A percentile compares a stretch with the other conserved stretches of the same genome.
Evolutionary conservation across 345 rosid species (phyloP).

Genomic region (Microcos paniculata): DNA sequence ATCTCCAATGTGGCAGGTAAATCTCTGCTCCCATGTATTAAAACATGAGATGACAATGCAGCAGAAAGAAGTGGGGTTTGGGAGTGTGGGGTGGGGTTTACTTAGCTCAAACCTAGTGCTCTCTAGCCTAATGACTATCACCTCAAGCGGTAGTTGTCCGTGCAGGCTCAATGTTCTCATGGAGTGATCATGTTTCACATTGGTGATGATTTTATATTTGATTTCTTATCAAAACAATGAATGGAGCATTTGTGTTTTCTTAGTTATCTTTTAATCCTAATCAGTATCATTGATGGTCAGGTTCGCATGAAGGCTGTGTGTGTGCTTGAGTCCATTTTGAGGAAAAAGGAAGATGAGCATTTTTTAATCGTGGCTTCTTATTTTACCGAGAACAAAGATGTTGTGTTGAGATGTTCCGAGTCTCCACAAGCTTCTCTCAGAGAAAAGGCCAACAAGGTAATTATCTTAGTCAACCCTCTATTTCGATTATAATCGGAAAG

Average conservation of each 20-base stretch:
- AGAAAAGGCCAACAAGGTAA: constrained; percentile 85
- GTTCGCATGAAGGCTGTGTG: constrained; percentile 90
- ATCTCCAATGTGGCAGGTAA: constrained; percentile 93
- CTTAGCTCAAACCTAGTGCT: constrained; percentile 1
- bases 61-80: not conserved
- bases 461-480: not conserved
- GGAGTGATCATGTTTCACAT: not conserved
- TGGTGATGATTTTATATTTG: not conserved
- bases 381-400: constrained; percentile 70
- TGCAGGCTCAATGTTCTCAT: not conserved
- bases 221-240: not conserved
- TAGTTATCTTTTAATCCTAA: not conserved
- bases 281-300: constrained; percentile 39
- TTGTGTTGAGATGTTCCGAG: constrained; percentile 65
- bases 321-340: constrained; percentile 84
- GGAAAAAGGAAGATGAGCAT: constrained; percentile 72
- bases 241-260: not conserved
- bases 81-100: not conserved
- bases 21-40: constrained; percentile 10
- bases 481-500: not conserved
- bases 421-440: constrained; percentile 90
- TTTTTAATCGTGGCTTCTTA: constrained; percentile 64
- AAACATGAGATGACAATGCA: constrained; percentile 11
- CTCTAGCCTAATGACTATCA: constrained; percentile 38
- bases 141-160: not conserved